Conservation (phyloP, 768 basidiomycete species). For the Mycena venus region DNA sequence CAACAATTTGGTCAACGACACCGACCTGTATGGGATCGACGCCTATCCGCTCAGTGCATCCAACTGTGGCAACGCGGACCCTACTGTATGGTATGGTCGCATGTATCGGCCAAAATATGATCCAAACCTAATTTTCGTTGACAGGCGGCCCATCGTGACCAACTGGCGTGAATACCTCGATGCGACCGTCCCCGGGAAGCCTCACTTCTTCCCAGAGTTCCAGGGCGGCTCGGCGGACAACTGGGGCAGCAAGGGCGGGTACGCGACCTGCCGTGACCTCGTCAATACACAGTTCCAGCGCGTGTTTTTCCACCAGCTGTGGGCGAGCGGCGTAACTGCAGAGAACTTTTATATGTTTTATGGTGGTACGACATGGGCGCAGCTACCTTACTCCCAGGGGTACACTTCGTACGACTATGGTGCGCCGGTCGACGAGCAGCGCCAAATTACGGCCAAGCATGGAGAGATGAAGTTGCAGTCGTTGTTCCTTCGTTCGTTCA, state of each 20-base stretch:
- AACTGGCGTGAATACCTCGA: constrained; percentile 22
- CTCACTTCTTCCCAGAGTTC: constrained; percentile 43
- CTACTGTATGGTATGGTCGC: constrained; percentile 57
- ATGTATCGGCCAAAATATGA: no score
- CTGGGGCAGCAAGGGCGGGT: constrained; percentile 59
- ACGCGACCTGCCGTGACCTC: constrained; percentile 60
- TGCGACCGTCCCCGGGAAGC: constrained; percentile 20
- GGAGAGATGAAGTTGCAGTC: constrained; percentile 69
- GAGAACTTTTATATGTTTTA: constrained; percentile 76
- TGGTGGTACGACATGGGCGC: constrained; percentile 29
- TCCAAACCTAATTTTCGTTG: no score
- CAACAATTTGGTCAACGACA: constrained; percentile 62
- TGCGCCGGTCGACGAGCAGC: constrained; percentile 62
- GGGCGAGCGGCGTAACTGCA: constrained; percentile 71
- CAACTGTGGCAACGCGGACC: constrained; percentile 67
- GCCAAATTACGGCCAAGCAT: constrained; percentile 65
- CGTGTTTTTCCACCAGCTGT: constrained; percentile 70
- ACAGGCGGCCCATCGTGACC: no score
- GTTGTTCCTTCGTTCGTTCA: constrained; percentile 68
- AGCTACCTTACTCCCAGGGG: constrained; percentile 21
- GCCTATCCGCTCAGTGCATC: constrained; percentile 60
- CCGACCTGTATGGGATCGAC: constrained; percentile 66
- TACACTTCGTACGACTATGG: constrained; percentile 71
- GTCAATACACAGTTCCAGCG: constrained; percentile 65
- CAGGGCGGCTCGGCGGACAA: constrained; percentile 70